phyloP scores from a whole-genome alignment of 164 flowering plant species.

The Stephania cephalantha region DNA sequence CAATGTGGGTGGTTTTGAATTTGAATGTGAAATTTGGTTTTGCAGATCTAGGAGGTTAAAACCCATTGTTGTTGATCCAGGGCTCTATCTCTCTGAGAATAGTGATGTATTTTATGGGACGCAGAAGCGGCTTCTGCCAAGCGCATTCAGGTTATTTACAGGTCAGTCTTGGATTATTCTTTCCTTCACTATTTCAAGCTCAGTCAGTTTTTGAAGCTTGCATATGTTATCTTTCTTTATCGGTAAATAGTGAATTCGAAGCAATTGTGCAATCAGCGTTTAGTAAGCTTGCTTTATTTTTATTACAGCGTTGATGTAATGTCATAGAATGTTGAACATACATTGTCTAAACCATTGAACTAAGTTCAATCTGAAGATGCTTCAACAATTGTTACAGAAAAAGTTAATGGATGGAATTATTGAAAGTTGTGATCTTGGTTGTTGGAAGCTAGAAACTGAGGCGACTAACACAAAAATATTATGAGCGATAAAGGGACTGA shows the following conservation, averaged over 20 bases:
- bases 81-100: conserved; percentile 59
- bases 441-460: background rate
- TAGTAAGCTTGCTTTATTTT: background rate
- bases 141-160: conserved; percentile 64
- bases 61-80: conserved; percentile 80
- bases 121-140: conserved; percentile 74
- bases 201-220: too few relatives aligned
- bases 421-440: background rate
- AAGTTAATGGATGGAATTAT: background rate
- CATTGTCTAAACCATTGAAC: background rate
- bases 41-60: conserved; percentile 56
- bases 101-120: conserved; percentile 61
- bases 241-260: too few relatives aligned
- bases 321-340: background rate
- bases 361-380: background rate
- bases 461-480: background rate
- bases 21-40: conserved; percentile 6
- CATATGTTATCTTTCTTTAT: too few relatives aligned
- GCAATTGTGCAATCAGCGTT: background rate
- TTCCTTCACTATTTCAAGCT: too few relatives aligned
- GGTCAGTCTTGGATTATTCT: conserved; percentile 33
- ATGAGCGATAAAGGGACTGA: background rate
- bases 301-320: background rate
- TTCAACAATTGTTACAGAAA: background rate
- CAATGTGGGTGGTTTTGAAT: background rate